Evolutionary conservation across 2,329 filamentous ascomycete genomes (phyloP).

Genomic region (Allantophomopsis cytisporea): DNA sequence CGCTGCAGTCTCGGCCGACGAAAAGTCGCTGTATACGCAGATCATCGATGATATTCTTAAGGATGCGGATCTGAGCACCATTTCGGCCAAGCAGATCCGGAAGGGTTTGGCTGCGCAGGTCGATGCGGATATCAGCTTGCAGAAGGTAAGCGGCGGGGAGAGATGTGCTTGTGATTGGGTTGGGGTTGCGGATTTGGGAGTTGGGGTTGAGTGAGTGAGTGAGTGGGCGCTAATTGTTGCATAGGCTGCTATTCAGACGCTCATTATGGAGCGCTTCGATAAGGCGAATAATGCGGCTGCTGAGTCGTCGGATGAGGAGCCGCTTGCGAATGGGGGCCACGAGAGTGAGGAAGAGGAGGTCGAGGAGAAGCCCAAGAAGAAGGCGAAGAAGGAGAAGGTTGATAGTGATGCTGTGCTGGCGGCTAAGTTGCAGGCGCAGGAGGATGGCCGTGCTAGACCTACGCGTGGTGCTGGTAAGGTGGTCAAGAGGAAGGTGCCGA

Average conservation of each 20-base stretch:
- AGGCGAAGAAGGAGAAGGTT: constrained; percentile 42
- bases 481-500: constrained; percentile 51
- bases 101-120: constrained; percentile 17
- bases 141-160: constrained; percentile 17
- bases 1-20: constrained; percentile 13
- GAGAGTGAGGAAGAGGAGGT: constrained; percentile 25
- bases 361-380: constrained; percentile 44
- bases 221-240: neutral
- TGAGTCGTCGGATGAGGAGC: constrained; percentile 24
- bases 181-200: too few species aligned
- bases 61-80: constrained; percentile 19
- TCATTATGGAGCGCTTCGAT: constrained; percentile 43
- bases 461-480: constrained; percentile 47
- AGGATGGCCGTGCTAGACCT: constrained; percentile 58
- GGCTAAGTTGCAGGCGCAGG: constrained; percentile 80
- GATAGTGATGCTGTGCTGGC: constrained; percentile 82
- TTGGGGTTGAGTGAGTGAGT: neutral
- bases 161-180: too few species aligned
- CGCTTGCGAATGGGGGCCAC: constrained; percentile 41
- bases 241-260: constrained; percentile 33
- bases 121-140: constrained; percentile 19
- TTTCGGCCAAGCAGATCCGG: constrained; percentile 23
- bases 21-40: constrained; percentile 18
- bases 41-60: constrained; percentile 24
- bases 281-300: constrained; percentile 16